Percentiles rank a stretch among this genome's conserved stretches.
These are phyloP conservation scores for Tylopilus felleus DNA, from an alignment of 768 basidiomycete species.

Conservation along the genomic window DNA sequence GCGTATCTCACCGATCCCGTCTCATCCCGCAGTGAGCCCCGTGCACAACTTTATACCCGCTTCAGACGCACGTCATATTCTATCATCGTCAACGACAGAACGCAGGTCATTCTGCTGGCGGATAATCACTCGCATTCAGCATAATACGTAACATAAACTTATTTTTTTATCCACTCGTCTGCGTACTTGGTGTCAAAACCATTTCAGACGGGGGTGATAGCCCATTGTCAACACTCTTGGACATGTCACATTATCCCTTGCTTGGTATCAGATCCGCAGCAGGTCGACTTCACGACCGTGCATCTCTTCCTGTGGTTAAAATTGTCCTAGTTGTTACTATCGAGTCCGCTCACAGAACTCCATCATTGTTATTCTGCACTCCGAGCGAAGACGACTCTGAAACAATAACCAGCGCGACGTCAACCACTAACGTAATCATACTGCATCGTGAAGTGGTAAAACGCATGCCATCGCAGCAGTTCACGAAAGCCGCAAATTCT, in stretches of 20 bases:
- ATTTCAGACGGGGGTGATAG: conserved; percentile 13
- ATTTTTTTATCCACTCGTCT: conserved; percentile 19
- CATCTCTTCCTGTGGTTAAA: conserved; percentile 8
- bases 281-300: conserved; percentile 5
- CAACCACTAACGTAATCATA: conserved; percentile 9
- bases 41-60: conserved; percentile 22
- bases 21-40: conserved; percentile 20
- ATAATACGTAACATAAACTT: conserved; percentile 32
- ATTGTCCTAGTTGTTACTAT: conserved; percentile 14
- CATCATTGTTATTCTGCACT: conserved; percentile 4
- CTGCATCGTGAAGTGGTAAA: background rate
- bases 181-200: conserved; percentile 3
- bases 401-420: conserved; percentile 11
- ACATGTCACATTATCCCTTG: conserved; percentile 24
- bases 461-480: conserved; percentile 1
- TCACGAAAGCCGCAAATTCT: conserved; percentile 22
- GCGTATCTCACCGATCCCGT: conserved; percentile 6
- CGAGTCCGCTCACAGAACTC: background rate
- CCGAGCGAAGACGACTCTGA: background rate
- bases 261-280: conserved; percentile 16
- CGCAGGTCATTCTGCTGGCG: conserved; percentile 28
- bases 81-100: conserved; percentile 27
- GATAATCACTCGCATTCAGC: conserved; percentile 26
- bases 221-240: conserved; percentile 22
- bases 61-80: conserved; percentile 22